These are phyloP conservation scores for Kurtzmaniella quercitrusa DNA, from an alignment of 1,139 yeast genomes.

Conservation along the genomic window DNA sequence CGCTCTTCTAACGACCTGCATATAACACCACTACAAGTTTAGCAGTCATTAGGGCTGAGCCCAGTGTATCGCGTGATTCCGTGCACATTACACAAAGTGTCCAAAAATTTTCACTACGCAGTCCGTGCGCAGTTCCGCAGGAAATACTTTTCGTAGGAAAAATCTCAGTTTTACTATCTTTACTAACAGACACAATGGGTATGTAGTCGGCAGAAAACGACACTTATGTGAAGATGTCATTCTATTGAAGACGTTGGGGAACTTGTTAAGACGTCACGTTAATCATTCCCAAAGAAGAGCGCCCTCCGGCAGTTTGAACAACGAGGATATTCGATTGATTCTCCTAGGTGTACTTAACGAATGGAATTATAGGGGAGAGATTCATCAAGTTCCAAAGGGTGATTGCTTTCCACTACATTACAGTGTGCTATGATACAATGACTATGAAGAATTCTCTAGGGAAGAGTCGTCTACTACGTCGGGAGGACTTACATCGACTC, in stretches of 20 bases:
- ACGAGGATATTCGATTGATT: too few species aligned
- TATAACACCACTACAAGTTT: neutral
- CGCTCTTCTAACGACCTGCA: neutral
- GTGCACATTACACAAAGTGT: neutral
- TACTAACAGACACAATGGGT: conserved; percentile 13
- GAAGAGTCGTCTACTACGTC: too few species aligned
- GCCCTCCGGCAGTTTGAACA: neutral
- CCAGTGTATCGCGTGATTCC: neutral
- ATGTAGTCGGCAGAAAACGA: conserved; percentile 6
- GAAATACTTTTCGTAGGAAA: conserved; percentile 1
- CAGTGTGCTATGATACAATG: too few species aligned
- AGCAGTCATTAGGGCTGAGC: conserved; percentile 1
- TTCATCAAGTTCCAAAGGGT: too few species aligned
- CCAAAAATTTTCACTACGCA: conserved; percentile 3
- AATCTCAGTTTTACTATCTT: conserved; percentile 2
- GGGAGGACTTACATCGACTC: too few species aligned
- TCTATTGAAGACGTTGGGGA: neutral
- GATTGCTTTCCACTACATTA: too few species aligned
- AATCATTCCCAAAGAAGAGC: neutral
- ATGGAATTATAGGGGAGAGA: too few species aligned
- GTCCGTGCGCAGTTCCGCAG: neutral
- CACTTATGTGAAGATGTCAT: neutral
- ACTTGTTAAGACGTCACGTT: neutral
- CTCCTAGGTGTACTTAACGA: too few species aligned
- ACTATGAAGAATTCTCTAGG: too few species aligned